A percentile compares a stretch with the other conserved stretches of the same genome.
These are phyloP conservation scores for Boletus eberwhitei DNA, from an alignment of 768 basidiomycete genomes.

Conservation along the genomic window DNA sequence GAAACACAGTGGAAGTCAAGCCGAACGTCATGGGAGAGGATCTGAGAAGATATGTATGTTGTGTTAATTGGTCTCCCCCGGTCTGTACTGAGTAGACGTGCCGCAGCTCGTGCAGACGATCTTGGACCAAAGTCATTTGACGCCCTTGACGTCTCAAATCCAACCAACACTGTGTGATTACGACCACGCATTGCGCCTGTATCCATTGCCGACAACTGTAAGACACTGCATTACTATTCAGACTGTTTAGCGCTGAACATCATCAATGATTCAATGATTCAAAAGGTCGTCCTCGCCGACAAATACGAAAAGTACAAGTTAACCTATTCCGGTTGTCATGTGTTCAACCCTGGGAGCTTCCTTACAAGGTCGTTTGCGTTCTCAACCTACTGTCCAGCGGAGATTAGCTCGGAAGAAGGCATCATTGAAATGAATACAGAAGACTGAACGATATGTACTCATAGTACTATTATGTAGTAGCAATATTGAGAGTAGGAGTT, in stretches of 20 bases:
- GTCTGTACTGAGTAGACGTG: neutral
- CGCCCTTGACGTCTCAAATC: conserved; percentile 77
- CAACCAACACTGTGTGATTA: conserved; percentile 87
- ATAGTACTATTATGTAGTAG: neutral
- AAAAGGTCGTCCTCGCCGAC: conserved; percentile 87
- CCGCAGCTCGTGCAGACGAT: conserved; percentile 91
- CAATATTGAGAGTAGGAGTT: neutral
- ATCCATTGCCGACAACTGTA: conserved; percentile 91
- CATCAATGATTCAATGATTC: too few species aligned
- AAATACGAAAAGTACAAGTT: conserved; percentile 95
- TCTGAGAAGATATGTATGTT: conserved; percentile 81
- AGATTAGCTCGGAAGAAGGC: conserved; percentile 79
- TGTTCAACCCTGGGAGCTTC: conserved; percentile 96
- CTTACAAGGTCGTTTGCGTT: conserved; percentile 79
- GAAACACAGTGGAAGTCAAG: conserved; percentile 89
- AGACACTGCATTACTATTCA: conserved; percentile 26
- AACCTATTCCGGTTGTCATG: conserved; percentile 97
- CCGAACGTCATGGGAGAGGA: conserved; percentile 73
- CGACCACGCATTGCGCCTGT: conserved; percentile 88
- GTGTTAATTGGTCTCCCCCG: neutral
- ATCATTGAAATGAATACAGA: conserved; percentile 40
- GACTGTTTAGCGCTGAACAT: conserved; percentile 4
- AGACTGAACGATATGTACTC: conserved; percentile 23
- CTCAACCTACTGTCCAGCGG: conserved; percentile 87
- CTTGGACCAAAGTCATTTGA: conserved; percentile 92